Conservation (phyloP, 805 yeast genomes). For the Teunomyces cretensis region DNA sequence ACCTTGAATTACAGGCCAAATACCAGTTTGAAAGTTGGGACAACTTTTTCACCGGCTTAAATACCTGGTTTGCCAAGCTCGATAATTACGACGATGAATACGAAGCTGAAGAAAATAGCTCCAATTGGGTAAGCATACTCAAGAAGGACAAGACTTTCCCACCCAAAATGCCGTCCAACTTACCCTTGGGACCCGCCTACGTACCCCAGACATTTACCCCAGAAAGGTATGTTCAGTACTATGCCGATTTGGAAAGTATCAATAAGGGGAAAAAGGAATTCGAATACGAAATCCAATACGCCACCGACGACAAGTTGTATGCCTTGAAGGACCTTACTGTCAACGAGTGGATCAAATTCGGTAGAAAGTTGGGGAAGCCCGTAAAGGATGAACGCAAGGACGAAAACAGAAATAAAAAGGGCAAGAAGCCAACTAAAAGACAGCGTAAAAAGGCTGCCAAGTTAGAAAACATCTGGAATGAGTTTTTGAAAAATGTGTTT, state of each 20-base stretch:
- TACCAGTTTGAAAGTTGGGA: constrained; percentile 53
- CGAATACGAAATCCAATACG: constrained; percentile 63
- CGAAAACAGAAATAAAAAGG: constrained; percentile 6
- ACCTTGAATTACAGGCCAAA: constrained; percentile 12
- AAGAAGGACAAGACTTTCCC: constrained; percentile 62
- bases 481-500: constrained; percentile 59
- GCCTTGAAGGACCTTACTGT: constrained; percentile 56
- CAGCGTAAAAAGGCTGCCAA: constrained; percentile 14
- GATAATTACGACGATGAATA: constrained; percentile 18
- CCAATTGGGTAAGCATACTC: constrained; percentile 7
- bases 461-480: constrained; percentile 52
- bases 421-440: constrained; percentile 11
- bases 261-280: constrained; percentile 49
- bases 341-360: constrained; percentile 60
- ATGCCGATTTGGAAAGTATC: constrained; percentile 55
- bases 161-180: constrained; percentile 51
- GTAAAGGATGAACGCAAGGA: constrained; percentile 16
- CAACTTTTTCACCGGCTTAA: constrained; percentile 51
- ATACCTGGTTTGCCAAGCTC: constrained; percentile 21
- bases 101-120: constrained; percentile 3
- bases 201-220: constrained; percentile 72
- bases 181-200: constrained; percentile 75
- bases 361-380: constrained; percentile 51
- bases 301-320: constrained; percentile 62
- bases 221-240: constrained; percentile 69